Conservation (phyloP, 345 rosid species). For the Hibiscus tridactylites region DNA sequence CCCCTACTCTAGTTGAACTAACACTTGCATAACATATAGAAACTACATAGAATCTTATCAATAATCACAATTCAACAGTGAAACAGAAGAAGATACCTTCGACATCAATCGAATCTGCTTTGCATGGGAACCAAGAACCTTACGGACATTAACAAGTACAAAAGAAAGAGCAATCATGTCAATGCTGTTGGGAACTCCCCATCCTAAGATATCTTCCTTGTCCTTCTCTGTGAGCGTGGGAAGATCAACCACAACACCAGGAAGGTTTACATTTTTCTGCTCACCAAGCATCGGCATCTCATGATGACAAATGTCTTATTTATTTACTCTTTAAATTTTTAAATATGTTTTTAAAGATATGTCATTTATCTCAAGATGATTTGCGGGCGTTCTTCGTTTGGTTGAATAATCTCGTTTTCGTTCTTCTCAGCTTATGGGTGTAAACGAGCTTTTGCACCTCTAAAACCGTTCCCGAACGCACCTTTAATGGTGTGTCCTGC, state of each 20-base stretch:
- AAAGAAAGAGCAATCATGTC: conserved; percentile 92
- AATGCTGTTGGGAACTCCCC: conserved; percentile 84
- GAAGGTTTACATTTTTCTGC: conserved; percentile 85
- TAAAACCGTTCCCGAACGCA: too few relatives aligned
- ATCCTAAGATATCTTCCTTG: conserved; percentile 66
- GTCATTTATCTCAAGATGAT: too few relatives aligned
- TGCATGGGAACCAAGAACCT: conserved; percentile 75
- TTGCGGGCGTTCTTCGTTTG: too few relatives aligned
- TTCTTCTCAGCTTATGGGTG: too few relatives aligned
- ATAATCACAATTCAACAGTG: neutral
- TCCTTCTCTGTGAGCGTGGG: conserved; percentile 86
- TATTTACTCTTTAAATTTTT: too few relatives aligned
- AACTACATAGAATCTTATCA: too few relatives aligned
- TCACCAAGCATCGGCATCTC: conserved; percentile 81
- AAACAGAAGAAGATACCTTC: conserved; percentile 41
- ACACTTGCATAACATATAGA: too few relatives aligned
- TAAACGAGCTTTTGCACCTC: too few relatives aligned
- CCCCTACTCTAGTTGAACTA: too few relatives aligned
- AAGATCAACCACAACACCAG: conserved; percentile 86
- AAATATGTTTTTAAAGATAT: too few relatives aligned
- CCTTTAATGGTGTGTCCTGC: too few relatives aligned
- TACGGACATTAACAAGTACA: conserved; percentile 78
- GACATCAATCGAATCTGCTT: conserved; percentile 74
- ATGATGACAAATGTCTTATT: conserved; percentile 15
- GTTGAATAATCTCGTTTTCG: too few relatives aligned